Percentiles rank a stretch among this genome's conserved stretches.
These are phyloP conservation scores for Fusarium heterosporum DNA, from an alignment of 2,329 filamentous ascomycete genomes.

Conservation along the genomic window DNA sequence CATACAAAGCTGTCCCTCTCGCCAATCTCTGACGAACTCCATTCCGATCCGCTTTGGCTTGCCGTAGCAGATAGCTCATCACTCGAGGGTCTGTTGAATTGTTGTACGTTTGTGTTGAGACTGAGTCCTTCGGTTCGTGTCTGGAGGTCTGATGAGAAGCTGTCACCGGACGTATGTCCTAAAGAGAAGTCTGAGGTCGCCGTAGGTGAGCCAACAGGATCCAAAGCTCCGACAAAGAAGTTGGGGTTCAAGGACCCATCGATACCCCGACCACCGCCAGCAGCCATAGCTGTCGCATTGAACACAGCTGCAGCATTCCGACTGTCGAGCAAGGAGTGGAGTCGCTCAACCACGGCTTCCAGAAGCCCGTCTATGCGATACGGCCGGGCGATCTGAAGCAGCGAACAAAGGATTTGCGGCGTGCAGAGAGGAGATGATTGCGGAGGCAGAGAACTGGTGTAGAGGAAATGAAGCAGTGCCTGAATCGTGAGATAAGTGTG, in stretches of 20 bases:
- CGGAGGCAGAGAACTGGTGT: constrained; percentile 88
- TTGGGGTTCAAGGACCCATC: constrained; percentile 74
- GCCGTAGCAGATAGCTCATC: constrained; percentile 63
- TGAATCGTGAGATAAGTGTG: constrained; percentile 92
- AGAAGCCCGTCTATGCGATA: constrained; percentile 94
- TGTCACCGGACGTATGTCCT: constrained; percentile 47
- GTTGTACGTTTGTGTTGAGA: constrained; percentile 61
- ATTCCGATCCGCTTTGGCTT: constrained; percentile 66
- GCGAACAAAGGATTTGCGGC: constrained; percentile 93
- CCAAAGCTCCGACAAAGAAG: constrained; percentile 66
- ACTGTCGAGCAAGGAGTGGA: constrained; percentile 90
- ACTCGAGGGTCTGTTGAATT: constrained; percentile 55
- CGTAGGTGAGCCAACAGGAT: constrained; percentile 54
- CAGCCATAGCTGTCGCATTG: constrained; percentile 98
- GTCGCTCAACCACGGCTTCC: constrained; percentile 89
- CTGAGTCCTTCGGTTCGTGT: constrained; percentile 56
- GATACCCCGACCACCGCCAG: constrained; percentile 88
- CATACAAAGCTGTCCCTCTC: constrained; percentile 71
- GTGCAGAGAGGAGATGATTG: constrained; percentile 84
- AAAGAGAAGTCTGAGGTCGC: constrained; percentile 52
- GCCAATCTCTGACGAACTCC: constrained; percentile 66
- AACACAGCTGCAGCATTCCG: constrained; percentile 97
- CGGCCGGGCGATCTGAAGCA: constrained; percentile 91
- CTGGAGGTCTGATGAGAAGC: constrained; percentile 49
- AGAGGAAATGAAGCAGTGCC: constrained; percentile 90